phyloP scores from a whole-genome alignment of 495 filamentous ascomycete species.

The Penicillium bialowiezense region DNA sequence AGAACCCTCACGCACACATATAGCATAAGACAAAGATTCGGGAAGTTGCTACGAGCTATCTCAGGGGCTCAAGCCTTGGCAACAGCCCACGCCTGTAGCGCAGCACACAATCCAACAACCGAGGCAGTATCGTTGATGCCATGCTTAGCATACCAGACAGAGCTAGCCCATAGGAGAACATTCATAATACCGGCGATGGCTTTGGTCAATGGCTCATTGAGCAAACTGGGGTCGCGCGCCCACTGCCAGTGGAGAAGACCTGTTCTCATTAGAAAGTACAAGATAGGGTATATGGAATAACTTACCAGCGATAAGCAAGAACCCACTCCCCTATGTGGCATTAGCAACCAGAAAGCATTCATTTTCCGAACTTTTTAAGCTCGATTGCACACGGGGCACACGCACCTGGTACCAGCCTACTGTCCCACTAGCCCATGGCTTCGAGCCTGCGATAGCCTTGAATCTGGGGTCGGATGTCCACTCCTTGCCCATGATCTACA shows the following conservation, averaged over 20 bases:
- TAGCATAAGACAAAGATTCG: no score
- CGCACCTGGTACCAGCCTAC: conserved; percentile 34
- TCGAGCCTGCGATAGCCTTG: conserved; percentile 18
- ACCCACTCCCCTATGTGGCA: conserved; percentile 35
- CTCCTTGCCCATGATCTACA: conserved; percentile 16
- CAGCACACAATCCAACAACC: conserved; percentile 24
- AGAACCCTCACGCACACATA: no score
- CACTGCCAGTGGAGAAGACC: conserved; percentile 34
- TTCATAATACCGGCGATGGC: conserved; percentile 27
- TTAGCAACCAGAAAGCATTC: not conserved
- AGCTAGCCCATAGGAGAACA: conserved; percentile 26
- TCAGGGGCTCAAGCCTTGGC: conserved; percentile 5
- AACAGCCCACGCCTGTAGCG: conserved; percentile 24
- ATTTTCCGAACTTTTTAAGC: not conserved
- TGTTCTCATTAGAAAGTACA: not conserved
- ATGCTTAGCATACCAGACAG: conserved; percentile 28
- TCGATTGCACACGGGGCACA: not conserved
- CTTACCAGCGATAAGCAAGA: conserved; percentile 24
- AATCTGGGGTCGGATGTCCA: conserved; percentile 29
- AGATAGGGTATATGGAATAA: conserved; percentile 1
- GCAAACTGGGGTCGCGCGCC: conserved; percentile 20
- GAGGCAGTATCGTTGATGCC: conserved; percentile 23
- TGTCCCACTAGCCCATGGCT: conserved; percentile 26
- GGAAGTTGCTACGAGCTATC: no score
- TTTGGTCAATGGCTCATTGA: conserved; percentile 29